phyloP scores from a whole-genome alignment of 1,284 basidiomycete species.

The Cutaneotrichosporon cyanovorans region DNA sequence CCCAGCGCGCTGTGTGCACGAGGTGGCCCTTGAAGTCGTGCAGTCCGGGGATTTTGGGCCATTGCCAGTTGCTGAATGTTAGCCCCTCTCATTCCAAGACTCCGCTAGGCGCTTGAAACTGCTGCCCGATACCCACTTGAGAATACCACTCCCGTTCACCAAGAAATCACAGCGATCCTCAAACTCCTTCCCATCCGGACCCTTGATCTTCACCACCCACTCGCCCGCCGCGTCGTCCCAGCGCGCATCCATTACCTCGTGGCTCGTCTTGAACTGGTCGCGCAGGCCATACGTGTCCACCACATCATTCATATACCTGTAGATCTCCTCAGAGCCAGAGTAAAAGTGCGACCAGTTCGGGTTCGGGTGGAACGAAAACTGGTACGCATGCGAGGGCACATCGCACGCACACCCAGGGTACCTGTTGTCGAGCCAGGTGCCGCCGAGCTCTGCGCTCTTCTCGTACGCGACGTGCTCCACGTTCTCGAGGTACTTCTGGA shows the following conservation, averaged over 20 bases:
- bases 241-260: conserved; percentile 22
- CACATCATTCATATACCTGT: conserved; percentile 23
- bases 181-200: conserved; percentile 3
- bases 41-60: conserved; percentile 24
- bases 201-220: conserved; percentile 24
- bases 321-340: conserved; percentile 26
- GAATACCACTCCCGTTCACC: conserved; percentile 28
- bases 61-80: conserved; percentile 1
- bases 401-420: conserved; percentile 33
- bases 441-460: conserved; percentile 8
- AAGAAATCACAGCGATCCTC: conserved; percentile 30
- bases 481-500: conserved; percentile 10
- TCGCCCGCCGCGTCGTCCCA: conserved; percentile 23
- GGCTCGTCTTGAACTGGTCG: conserved; percentile 25
- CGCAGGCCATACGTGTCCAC: conserved; percentile 23
- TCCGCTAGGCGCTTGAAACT: too few relatives aligned
- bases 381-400: conserved; percentile 29
- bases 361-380: conserved; percentile 23
- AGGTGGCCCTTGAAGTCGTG: conserved; percentile 23
- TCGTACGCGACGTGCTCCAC: conserved; percentile 10
- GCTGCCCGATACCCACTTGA: conserved; percentile 30
- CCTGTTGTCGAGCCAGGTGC: conserved; percentile 14
- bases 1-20: conserved; percentile 27
- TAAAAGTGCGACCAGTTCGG: conserved; percentile 25
- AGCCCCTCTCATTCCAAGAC: conserved; percentile 1